phyloP scores from a whole-genome alignment of 176 grass and related monocot genomes.

The Phyllostachys edulis region DNA sequence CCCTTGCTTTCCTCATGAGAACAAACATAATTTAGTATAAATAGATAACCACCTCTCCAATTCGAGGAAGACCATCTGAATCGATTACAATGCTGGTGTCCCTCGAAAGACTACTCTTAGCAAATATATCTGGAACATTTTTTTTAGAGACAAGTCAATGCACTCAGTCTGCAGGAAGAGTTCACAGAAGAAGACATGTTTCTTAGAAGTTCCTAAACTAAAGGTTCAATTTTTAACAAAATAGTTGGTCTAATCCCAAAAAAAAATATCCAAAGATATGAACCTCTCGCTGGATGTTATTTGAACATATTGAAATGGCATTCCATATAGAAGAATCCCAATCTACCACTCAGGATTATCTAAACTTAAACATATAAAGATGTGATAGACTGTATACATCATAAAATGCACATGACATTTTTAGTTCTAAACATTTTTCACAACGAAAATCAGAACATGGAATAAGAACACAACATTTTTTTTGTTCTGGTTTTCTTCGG shows the following conservation, averaged over 20 bases:
- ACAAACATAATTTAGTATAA: conserved; percentile 11
- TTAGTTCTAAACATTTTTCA: conserved; percentile 6
- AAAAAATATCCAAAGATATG: neutral
- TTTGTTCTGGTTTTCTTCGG: neutral
- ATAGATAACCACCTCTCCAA: conserved; percentile 65
- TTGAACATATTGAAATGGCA: conserved; percentile 1
- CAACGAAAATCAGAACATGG: neutral
- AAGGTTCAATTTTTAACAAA: neutral
- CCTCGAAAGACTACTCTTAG: conserved; percentile 58
- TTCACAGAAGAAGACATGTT: neutral
- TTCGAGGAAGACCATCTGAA: conserved; percentile 89
- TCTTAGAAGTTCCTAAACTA: neutral
- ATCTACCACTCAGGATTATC: neutral
- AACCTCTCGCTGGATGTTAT: neutral
- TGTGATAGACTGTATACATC: neutral
- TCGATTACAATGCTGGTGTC: conserved; percentile 48
- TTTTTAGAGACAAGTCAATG: conserved; percentile 68
- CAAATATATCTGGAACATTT: conserved; percentile 67
- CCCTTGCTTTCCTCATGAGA: conserved; percentile 6
- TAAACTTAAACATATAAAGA: neutral
- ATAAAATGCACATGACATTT: neutral
- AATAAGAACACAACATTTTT: neutral
- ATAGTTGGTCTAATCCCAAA: neutral
- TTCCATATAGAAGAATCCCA: conserved; percentile 1
- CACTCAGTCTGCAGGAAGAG: conserved; percentile 71